Evolutionary conservation across 1,284 basidiomycete species (phyloP).

Genomic region (Puccinia polysora): DNA sequence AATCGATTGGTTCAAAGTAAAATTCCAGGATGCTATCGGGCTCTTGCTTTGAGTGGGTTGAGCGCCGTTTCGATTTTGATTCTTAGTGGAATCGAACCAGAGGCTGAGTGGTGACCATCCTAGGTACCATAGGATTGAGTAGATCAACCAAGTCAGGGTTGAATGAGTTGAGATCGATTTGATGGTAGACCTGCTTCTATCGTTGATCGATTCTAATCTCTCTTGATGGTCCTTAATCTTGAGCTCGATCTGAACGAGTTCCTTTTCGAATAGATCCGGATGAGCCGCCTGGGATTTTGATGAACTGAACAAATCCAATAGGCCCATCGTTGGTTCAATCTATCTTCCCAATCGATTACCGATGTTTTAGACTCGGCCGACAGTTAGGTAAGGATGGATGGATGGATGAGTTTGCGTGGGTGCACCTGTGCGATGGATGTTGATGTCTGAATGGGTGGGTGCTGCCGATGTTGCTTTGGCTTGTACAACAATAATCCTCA

Average conservation of each 20-base stretch:
- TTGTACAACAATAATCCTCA: too few relatives aligned
- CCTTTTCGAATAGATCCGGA: slow-evolving; percentile 32
- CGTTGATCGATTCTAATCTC: slow-evolving; percentile 10
- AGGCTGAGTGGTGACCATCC: slow-evolving; percentile 58
- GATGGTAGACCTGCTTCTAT: slow-evolving; percentile 70
- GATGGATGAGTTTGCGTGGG: too few relatives aligned
- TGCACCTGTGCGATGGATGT: too few relatives aligned
- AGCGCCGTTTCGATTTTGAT: slow-evolving; percentile 49
- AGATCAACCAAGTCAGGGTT: slow-evolving; percentile 71
- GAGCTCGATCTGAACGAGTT: slow-evolving; percentile 22
- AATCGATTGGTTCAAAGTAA: too few relatives aligned
- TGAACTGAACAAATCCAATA: slow-evolving; percentile 10
- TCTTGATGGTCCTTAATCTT: slow-evolving; percentile 33
- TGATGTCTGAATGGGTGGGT: too few relatives aligned
- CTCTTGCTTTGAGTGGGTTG: slow-evolving; percentile 44
- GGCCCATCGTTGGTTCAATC: not conserved
- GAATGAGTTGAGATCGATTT: slow-evolving; percentile 78
- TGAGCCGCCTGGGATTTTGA: too few relatives aligned
- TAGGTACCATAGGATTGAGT: slow-evolving; percentile 76
- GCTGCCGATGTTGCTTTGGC: too few relatives aligned
- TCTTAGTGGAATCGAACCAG: slow-evolving; percentile 45
- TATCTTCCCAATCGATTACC: too few relatives aligned
- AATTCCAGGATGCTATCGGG: slow-evolving; percentile 52
- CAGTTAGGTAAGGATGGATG: too few relatives aligned
- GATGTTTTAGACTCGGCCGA: too few relatives aligned